Conservation (phyloP, 192 early-diverging fungal species). For the Backusella sp. region DNA sequence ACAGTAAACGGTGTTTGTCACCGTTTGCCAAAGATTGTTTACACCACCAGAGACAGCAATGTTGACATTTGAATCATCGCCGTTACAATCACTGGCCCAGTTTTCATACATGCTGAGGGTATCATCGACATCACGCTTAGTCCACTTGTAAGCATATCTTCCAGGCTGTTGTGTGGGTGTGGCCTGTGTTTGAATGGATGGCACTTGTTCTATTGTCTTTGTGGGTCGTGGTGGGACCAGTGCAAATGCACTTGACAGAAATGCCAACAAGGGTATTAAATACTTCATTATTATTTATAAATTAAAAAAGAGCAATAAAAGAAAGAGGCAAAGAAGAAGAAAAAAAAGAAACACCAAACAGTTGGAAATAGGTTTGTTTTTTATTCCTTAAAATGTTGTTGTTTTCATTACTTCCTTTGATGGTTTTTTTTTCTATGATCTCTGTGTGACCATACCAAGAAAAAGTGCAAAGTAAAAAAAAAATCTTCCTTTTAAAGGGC, state of each 20-base stretch:
- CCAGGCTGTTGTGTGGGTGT: not conserved
- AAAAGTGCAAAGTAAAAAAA: not conserved
- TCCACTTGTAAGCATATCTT: not conserved
- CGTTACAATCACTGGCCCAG: slow-evolving; percentile 19
- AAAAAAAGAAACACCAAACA: not conserved
- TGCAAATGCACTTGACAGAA: not conserved
- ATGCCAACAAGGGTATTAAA: not conserved
- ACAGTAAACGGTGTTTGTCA: slow-evolving; percentile 25
- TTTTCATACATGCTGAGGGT: slow-evolving; percentile 22
- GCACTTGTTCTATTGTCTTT: not conserved
- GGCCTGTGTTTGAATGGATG: not conserved
- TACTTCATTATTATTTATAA: slow-evolving; percentile 2
- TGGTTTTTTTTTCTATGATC: not conserved
- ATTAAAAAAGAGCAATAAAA: not conserved
- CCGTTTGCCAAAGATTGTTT: slow-evolving; percentile 28
- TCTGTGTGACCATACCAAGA: not conserved
- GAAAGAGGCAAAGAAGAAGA: not conserved
- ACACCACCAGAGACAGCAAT: not conserved
- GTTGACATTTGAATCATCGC: not conserved
- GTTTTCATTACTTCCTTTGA: slow-evolving; percentile 3
- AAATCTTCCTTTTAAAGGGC: not conserved
- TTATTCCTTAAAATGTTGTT: not conserved
- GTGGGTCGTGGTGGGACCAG: not conserved
- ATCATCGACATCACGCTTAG: slow-evolving; percentile 22
- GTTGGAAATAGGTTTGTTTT: not conserved